Evolutionary conservation across 306 rosid genomes (phyloP), one percentile per base, ranked within the genome.

Genomic region (Vigna mungo): DNA sequence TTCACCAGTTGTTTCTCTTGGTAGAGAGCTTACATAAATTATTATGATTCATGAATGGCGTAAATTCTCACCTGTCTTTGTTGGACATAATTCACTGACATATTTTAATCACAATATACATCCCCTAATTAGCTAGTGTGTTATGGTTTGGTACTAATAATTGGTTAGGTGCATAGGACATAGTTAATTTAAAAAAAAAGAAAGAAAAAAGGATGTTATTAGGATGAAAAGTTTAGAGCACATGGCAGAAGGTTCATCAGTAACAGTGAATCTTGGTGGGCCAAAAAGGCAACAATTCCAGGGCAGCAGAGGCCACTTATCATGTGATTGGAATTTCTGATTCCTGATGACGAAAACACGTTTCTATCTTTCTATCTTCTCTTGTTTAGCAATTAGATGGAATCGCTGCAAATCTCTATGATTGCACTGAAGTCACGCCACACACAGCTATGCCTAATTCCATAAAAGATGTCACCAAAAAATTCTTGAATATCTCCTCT

Each of bases 361-460:
- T 51, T 64, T 68, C 52, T 59, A 13, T 68, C 23, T 51, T 69
- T 68, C 52, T 59, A n/a, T 68, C 34, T 20, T 68, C 53, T 74
- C 47, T 9, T n/a, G n/a, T 27, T 43, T 30, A 13, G 1, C 32
- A 37, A 39, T 21, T 37, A 10, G 55, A 21, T 78, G 14, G 74
- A 71, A 82, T 63, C 70, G 77, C 74, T 75, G 79, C 77, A 43
- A 16, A 23, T 10, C 86, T 89, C 86, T 32, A 80, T 86, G 64
- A 85, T 89, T 87, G 88, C 82, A 83, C 70, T 75, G n/a, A 78
- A 14, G 83, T 72, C 80, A 81, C 53, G 84, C 74, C 70, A 64
- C 64, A 61, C 66, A 60, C 66, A 30, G 7, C 75, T 62, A 64
- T 74, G 61, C 49, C 18, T 76, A 30, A 77, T 76, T 65, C 44